Conservation (phyloP, 202 grass and related monocot genomes). For the Brachypodium distachyon region DNA sequence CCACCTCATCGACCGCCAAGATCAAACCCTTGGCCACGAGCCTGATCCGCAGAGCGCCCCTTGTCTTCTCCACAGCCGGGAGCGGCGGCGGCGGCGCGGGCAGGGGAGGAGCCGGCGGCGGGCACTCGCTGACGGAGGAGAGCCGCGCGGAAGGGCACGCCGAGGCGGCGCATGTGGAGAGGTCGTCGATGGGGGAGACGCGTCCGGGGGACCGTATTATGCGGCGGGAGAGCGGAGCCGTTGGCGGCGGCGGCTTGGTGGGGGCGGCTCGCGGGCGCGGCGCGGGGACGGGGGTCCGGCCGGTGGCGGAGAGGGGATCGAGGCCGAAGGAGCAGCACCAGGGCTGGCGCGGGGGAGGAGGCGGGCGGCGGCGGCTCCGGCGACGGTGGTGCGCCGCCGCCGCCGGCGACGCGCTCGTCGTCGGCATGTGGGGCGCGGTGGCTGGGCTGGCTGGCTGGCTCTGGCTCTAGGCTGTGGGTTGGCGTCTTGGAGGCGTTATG, state of each 20-base stretch:
- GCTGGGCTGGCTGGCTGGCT: too few species aligned
- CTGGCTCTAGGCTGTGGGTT: conserved; percentile 20
- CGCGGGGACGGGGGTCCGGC: conserved; percentile 20
- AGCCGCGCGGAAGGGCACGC: conserved; percentile 26
- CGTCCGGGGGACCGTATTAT: conserved; percentile 54
- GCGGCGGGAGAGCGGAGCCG: conserved; percentile 40
- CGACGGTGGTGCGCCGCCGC: neutral
- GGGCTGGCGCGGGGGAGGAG: conserved; percentile 23
- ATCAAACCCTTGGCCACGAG: conserved; percentile 41
- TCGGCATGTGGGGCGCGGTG: conserved; percentile 27
- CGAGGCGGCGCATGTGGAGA: neutral
- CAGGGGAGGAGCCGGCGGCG: conserved; percentile 2
- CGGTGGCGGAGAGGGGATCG: conserved; percentile 40
- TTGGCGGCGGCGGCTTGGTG: conserved; percentile 23
- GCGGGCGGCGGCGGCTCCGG: conserved; percentile 2
- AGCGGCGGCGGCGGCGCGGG: neutral
- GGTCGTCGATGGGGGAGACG: conserved; percentile 72
- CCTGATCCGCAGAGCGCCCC: conserved; percentile 21
- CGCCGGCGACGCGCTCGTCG: neutral
- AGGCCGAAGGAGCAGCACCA: conserved; percentile 83
- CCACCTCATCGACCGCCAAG: conserved; percentile 43
- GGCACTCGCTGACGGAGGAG: conserved; percentile 54
- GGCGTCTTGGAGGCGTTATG: conserved; percentile 26
- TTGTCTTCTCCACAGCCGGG: neutral
- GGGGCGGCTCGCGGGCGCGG: conserved; percentile 12